Evolutionary conservation across 768 basidiomycete genomes (phyloP).

Genomic region (Asterophora parasitica): DNA sequence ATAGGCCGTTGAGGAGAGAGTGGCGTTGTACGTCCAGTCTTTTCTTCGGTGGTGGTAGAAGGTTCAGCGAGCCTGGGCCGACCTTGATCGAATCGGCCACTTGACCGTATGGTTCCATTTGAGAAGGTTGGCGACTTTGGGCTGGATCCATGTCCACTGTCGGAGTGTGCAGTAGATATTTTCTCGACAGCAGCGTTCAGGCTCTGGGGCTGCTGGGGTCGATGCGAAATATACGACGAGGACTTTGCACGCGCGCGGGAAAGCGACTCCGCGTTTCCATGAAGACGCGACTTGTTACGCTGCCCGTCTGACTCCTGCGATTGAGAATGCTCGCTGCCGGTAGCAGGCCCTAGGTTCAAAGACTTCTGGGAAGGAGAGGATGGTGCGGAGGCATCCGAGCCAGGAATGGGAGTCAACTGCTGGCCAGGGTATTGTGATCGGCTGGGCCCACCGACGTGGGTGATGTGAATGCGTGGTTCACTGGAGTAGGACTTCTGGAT

Average conservation of each 20-base stretch:
- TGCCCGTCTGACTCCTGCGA: constrained; percentile 32
- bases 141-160: constrained; percentile 30
- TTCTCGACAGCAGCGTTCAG: constrained; percentile 69
- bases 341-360: constrained; percentile 22
- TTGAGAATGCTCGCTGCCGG: constrained; percentile 24
- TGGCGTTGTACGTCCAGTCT: constrained; percentile 23
- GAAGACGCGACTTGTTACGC: constrained; percentile 20
- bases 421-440: constrained; percentile 31
- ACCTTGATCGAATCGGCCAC: constrained; percentile 15
- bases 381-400: constrained; percentile 61
- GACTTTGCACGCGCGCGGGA: constrained; percentile 50
- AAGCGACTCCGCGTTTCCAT: constrained; percentile 30
- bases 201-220: constrained; percentile 60
- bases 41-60: constrained; percentile 24
- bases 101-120: constrained; percentile 18
- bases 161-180: constrained; percentile 43
- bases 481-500: constrained; percentile 26
- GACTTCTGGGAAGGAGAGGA: constrained; percentile 49
- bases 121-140: constrained; percentile 21
- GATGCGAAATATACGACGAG: constrained; percentile 50
- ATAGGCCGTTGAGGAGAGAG: constrained; percentile 43
- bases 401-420: constrained; percentile 61
- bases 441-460: constrained; percentile 18
- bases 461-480: constrained; percentile 21
- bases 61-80: constrained; percentile 20